Base-by-base conservation (phyloP, 2,329 filamentous ascomycete genomes). In the Phaeosphaeriaceae sp. region DNA sequence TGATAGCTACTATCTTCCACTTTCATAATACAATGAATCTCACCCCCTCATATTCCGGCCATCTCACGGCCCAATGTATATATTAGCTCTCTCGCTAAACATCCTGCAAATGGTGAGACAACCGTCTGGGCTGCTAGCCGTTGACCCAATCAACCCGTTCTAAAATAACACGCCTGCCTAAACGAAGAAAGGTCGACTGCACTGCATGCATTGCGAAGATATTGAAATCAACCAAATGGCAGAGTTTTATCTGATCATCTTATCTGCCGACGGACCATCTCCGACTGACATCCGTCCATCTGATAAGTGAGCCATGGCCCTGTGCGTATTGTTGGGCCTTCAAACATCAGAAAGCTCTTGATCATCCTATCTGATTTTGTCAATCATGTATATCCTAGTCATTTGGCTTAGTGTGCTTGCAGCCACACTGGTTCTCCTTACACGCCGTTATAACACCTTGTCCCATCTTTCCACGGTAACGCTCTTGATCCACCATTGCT, bases 241-340 rank as follows among this genome's bases (percentile, higher is more conserved):
- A 42, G 29, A 42, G 32, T 48, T 42, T 50, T 50, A 50, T 50
- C 47, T 50, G 47, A 50, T 50, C 41, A 45, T 41, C 37, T 44
- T 44, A 41, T 45, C 32, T 17, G 23, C 23, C 23, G 23, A 11
- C 23, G 23, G 23, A 11, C 5, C 23, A 26, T 26, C 23, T 26
- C 23, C 23, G 23, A 26, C 11, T 26, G 23, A 8, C 23, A 7
- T 11, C 23, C 23, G 23, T 26, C 23, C 7, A 21, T 33, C 30
- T 33, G 30, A 33, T 33, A 33, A 26, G 23, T 26, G 2, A 26
- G 23, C 7, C 23, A 26, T 26, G 7, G 6, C 23, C 3, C 11
- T 7, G 23, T 2, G 23, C 23, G 7, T 11, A 7, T 26, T 11
- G 23, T n/a, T 11, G 23, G 11, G 23, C 23, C 2, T 26, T 26